Evolutionary conservation across 2,329 filamentous ascomycete genomes (phyloP), one percentile per base, ranked within the genome.

Genomic region (Apiospora phragmitis): DNA sequence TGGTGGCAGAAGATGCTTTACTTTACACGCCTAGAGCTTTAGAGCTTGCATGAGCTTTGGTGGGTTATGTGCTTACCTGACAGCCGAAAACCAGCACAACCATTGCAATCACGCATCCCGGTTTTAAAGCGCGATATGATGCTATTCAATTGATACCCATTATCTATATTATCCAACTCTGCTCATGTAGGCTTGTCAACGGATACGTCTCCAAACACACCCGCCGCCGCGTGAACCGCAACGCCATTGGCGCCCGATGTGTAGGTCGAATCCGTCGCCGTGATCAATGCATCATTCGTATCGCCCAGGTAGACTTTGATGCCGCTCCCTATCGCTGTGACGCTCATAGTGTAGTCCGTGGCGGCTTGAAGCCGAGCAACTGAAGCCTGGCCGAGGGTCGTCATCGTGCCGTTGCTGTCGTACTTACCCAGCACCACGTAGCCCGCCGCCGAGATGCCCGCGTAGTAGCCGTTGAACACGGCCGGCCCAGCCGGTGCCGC

Each of bases 231-330:
- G 0, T 70, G 73, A 32, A 75, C 74, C n/a, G 72, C 70, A 14
- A 80, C 76, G 2, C 79, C 79, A 24, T 78, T 74, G 18, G 75
- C 69, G 2, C 78, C 79, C 35, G 72, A 70, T 0, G 66, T 51
- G 59, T 74, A 77, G 12, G 72, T 72, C 18, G 45, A 51, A 29
- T 79, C 79, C 21, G 67, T 71, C 35, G 66, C 68, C 7, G 69
- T 68, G 49, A 81, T 69, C 68, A 71, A 70, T 0, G 79, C 70
- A 0, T 42, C 65, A 2, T 71, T 32, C 71, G 77, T 72, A 67
- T 79, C 75, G 1, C 73, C 74, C 12, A 81, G 72, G 59, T 76
- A 80, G 4, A 82, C 73, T 1, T 70, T 76, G 21, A 80, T 76
- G 2, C 75, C 41, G 51, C 69, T 73, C 5, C 72, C 75, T 12